Base-by-base conservation (phyloP, 2,329 filamentous ascomycete species). In the Ophiosphaerella herpotricha region DNA sequence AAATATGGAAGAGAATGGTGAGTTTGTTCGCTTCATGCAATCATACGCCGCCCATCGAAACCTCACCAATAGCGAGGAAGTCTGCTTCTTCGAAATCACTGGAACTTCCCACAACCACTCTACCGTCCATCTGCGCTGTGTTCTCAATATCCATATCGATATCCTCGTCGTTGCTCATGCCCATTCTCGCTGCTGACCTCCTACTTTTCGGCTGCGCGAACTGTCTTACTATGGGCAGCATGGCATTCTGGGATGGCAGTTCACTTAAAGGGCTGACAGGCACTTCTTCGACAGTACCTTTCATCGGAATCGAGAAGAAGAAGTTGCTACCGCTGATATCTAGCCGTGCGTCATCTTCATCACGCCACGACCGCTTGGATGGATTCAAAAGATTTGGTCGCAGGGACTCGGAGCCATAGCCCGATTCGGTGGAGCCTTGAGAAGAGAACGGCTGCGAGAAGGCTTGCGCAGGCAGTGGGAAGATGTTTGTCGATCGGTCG, bases 41-140 rank as follows among this genome's bases (percentile, higher is more conserved):
- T 64, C 45, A 73, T 7, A 70, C 52, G n/a, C 66, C 70, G 13
- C 66, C 57, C 71, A 73, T 73, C 14, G 61, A 60, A 7, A 73
- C 60, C 44, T 73, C 71, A 5, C 54, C 33, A 8, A 50, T 58
- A 5, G 48, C 37, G 55, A 78, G 49, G 41, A 91, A 91, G 1
- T 82, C 78, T 0, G 87, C 87, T 50, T 91, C 88, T 49, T 82
- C 85, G 67, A 90, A 90, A 66, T 90, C 86, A 44, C 57, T 73
- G 60, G 73, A 73, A 73, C 54, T 70, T 53, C 56, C 67, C 36
- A 50, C 63, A 58, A 52, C 57, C 49, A 66, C 68, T 61, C 44
- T 75, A 60, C 70, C 71, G 68, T 70, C 54, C 38, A 60, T 52
- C 54, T 67, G 54, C 35, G 66, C 60, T 38, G 52, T 48, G 59